A percentile compares a stretch with the other conserved stretches of the same genome.
phyloP scores from a whole-genome alignment of 2,329 filamentous ascomycete species.

The Microthyrium microscopicum region DNA sequence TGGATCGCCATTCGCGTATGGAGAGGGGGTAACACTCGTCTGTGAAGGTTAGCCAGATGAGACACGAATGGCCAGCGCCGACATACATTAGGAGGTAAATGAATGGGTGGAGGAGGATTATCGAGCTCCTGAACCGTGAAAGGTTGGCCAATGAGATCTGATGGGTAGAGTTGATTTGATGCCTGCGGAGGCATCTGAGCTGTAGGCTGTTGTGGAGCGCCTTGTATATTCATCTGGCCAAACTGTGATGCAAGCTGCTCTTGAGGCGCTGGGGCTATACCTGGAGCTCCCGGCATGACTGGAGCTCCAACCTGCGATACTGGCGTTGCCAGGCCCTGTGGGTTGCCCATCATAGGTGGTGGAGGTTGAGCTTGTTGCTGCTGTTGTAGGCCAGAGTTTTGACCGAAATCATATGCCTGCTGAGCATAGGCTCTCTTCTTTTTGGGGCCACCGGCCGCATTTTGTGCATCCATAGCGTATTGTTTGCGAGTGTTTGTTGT shows the following conservation, averaged over 20 bases:
- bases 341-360: conserved; percentile 20
- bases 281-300: neutral
- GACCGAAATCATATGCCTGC: conserved; percentile 88
- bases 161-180: conserved; percentile 81
- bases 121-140: conserved; percentile 91
- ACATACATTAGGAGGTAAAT: conserved; percentile 81
- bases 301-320: neutral
- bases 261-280: conserved; percentile 23
- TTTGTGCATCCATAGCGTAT: neutral
- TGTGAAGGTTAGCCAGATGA: conserved; percentile 31
- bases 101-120: conserved; percentile 74
- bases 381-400: conserved; percentile 47
- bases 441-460: conserved; percentile 40
- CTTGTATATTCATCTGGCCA: conserved; percentile 56
- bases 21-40: conserved; percentile 83
- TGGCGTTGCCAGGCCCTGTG: conserved; percentile 7
- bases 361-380: conserved; percentile 20
- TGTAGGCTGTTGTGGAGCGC: conserved; percentile 32
- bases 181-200: conserved; percentile 32
- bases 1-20: conserved; percentile 75
- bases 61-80: conserved; percentile 4
- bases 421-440: conserved; percentile 94
- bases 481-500: no score
- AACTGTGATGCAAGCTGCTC: conserved; percentile 69
- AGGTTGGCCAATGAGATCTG: conserved; percentile 79